These are phyloP conservation scores for Nicotiana tabacum DNA, from an alignment of 257 asterid genomes.

Conservation along the genomic window DNA sequence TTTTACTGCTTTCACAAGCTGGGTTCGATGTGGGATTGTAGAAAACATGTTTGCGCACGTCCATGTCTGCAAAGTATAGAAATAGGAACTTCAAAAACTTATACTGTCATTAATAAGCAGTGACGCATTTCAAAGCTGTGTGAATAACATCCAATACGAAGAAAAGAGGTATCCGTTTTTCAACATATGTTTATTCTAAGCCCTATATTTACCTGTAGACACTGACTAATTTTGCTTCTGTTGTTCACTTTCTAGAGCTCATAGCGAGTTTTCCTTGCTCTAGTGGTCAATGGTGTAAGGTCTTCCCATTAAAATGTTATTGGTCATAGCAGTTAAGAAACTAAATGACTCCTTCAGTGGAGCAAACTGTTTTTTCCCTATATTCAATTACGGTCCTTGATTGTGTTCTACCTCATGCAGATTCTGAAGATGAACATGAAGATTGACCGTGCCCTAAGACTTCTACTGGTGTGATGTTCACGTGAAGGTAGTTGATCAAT, in stretches of 20 bases:
- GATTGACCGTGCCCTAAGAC: conserved; percentile 29
- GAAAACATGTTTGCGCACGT: not conserved
- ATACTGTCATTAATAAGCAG: not conserved
- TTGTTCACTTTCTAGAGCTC: not conserved
- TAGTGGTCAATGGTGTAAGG: not conserved
- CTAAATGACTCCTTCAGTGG: not conserved
- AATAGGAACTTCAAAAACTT: not conserved
- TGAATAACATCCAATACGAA: not conserved
- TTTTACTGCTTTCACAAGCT: not conserved
- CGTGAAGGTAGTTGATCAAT: conserved; percentile 2
- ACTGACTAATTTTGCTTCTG: not conserved
- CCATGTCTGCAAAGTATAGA: not conserved
- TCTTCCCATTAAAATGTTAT: not conserved
- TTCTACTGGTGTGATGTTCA: not conserved
- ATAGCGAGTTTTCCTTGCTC: not conserved
- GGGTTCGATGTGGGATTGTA: not conserved
- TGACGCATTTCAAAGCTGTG: not conserved
- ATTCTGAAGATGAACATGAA: conserved; percentile 51
- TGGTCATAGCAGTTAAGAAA: not conserved
- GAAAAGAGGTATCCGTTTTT: not conserved
- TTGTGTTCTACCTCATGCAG: conserved; percentile 22
- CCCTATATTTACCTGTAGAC: not conserved
- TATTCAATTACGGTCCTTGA: not conserved
- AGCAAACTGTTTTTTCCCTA: not conserved
- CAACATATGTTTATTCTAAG: not conserved